Base-by-base conservation (phyloP, 441 rosid species). In the Macaranga tanarius region DNA sequence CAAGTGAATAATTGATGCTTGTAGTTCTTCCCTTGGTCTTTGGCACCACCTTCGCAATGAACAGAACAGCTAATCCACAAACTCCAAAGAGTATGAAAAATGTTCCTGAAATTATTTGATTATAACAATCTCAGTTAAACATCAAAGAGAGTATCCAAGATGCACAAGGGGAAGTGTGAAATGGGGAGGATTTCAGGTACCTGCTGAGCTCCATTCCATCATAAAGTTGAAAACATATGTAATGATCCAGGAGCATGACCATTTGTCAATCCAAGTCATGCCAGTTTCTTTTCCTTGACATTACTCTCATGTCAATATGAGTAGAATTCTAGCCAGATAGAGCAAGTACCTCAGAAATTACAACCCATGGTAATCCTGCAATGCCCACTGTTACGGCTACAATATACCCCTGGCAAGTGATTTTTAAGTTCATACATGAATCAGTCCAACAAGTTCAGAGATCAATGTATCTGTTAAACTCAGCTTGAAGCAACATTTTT, bases 141-240 rank as follows among this genome's bases (percentile, higher is more conserved):
- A 62, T 13, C 15, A 26, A 15, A 59, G 34, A 22, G 9, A 1
- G 2, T 0, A 23, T 4, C 1, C 1, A 17, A 7, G 16, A 2
- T 17, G 12, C 13, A 19, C 15, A 13, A 50, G 31, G 8, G 42
- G 38, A 5, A 2, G 23, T 15, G 1, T 12, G 22, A 13, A 7
- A 23, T 40, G 2, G 34, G 34, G 23, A n/a, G 31, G 31, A n/a
- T 20, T 23, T 38, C 28, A 20, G 7, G 28, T 40, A 92, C 93
- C 93, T n/a, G 86, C 76, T 28, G 88, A 34, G 74, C 85, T 90
- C 92, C 96, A 90, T 19, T 86, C 85, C 76, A 89, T 56, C 65
- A 89, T 74, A 69, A 85, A 90, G 58, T 81, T 86, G 82, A 86
- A 90, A 67, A 83, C 40, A 73, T 75, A 85, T 1, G 85, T 75